Conservation (phyloP, 225 moss, liverwort and hornwort species). For the Marchantia polymorpha region DNA sequence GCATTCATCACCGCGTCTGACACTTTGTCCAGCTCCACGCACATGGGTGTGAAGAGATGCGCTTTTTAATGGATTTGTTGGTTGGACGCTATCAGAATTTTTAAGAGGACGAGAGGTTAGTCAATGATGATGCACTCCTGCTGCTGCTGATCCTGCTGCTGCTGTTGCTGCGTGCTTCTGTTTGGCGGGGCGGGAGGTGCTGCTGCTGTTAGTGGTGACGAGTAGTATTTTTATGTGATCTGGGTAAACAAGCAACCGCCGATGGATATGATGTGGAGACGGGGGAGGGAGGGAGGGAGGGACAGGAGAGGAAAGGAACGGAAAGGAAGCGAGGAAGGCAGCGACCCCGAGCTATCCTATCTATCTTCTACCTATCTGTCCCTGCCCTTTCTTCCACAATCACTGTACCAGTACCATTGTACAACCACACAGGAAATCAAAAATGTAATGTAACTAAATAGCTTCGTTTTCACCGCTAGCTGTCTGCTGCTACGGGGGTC, state of each 20-base stretch:
- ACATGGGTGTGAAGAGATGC: constrained; percentile 5
- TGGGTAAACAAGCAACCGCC: too few species aligned
- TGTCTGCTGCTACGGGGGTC: not conserved
- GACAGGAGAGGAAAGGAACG: too few species aligned
- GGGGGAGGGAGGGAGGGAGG: too few species aligned
- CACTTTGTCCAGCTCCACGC: constrained; percentile 11
- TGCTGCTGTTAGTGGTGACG: constrained; percentile 1
- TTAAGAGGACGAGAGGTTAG: not conserved
- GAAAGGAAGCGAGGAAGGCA: too few species aligned
- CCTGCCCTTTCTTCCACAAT: not conserved
- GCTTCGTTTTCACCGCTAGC: constrained; percentile 1
- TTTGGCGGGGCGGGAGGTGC: not conserved
- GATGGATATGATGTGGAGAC: too few species aligned
- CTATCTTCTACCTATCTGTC: too few species aligned
- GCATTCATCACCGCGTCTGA: constrained; percentile 9
- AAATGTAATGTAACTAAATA: not conserved
- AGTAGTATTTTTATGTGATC: not conserved
- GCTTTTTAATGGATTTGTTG: constrained; percentile 9
- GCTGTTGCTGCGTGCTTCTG: not conserved
- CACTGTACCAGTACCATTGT: not conserved
- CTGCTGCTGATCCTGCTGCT: not conserved
- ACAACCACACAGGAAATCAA: not conserved
- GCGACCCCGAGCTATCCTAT: too few species aligned
- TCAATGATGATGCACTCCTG: constrained; percentile 8
- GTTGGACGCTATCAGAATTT: not conserved